These are phyloP conservation scores for Fusarium odoratissimum DNA, from an alignment of 2,329 filamentous ascomycete genomes.

Conservation along the genomic window DNA sequence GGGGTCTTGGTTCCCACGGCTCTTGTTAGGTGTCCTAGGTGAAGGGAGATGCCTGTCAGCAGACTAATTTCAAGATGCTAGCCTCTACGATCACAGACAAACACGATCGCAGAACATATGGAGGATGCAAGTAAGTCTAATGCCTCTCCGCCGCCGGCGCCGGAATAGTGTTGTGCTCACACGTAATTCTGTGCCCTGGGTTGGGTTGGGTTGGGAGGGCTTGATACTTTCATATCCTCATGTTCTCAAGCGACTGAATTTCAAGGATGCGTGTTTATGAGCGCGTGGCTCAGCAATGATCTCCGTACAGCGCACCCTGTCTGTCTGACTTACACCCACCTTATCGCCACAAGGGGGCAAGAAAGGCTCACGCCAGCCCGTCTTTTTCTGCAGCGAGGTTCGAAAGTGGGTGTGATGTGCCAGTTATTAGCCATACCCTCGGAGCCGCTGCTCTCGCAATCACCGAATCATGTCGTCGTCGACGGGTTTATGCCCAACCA, in stretches of 20 bases:
- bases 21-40: not conserved
- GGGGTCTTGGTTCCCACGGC: not conserved
- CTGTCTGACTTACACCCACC: slow-evolving; percentile 37
- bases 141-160: not conserved
- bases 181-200: slow-evolving; percentile 9
- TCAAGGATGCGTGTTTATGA: slow-evolving; percentile 34
- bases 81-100: slow-evolving; percentile 11
- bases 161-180: not conserved
- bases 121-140: not conserved
- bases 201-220: slow-evolving; percentile 24
- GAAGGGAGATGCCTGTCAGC: slow-evolving; percentile 21
- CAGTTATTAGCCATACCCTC: slow-evolving; percentile 18
- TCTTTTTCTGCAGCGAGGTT: slow-evolving; percentile 32
- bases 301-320: slow-evolving; percentile 32
- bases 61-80: slow-evolving; percentile 29
- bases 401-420: slow-evolving; percentile 36
- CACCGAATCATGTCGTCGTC: slow-evolving; percentile 31
- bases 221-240: slow-evolving; percentile 33
- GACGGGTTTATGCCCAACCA: slow-evolving; percentile 20
- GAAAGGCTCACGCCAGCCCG: slow-evolving; percentile 36
- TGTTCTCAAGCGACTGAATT: slow-evolving; percentile 8
- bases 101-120: not conserved
- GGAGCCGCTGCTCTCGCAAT: slow-evolving; percentile 4
- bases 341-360: slow-evolving; percentile 37
- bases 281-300: slow-evolving; percentile 39